Base-by-base conservation (phyloP, 2,329 filamentous ascomycete species). In the Xylariaceae sp. region DNA sequence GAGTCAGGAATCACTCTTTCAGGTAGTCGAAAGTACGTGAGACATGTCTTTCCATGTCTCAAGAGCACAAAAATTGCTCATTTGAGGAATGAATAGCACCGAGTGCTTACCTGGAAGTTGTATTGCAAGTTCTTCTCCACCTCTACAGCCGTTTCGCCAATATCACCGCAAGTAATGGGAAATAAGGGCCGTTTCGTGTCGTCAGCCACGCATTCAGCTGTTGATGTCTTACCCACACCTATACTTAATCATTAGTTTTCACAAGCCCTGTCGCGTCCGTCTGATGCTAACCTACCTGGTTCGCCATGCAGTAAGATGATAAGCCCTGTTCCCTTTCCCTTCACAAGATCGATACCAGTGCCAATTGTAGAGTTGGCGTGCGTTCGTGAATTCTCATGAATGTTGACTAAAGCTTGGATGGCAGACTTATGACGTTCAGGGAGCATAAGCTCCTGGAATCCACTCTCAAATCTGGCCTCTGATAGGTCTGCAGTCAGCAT, bases 141-240 rank as follows among this genome's bases (percentile, higher is more conserved):
- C 21, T 47, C 40, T 14, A 22, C 36, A 5, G 45, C 45, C 11
- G 45, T 44, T 21, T 36, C 17, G 8, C 29, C 34, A 5, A 20
- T 20, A 42, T 49, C 43, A n/a, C 49, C 49, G 21, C 49, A 51
- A 12, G 45, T 49, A 25, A 51, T 44, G 17, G 45, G 49, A 38
- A 51, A 51, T 16, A 51, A 45, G 5, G 49, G 45, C 16, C 49
- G 34, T 20, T 43, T 37, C 17, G 49, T 44, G 20, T 51, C 34
- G 17, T 48, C 45, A 10, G 49, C 49, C 14, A 51, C 49, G 17
- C 49, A 51, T n/a, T 51, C 49, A 6, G 45, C 45, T 23, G 49
- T 51, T 2, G 36, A 48, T 14, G 49, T 51, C 27, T 51, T 51
- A 6, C 49, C 49, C 8, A 48, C 48, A 3, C 48, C 48, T 50